Evolutionary conservation across 129 eudicot species (phyloP).

Genomic region (Chrysanthemum makinoi): DNA sequence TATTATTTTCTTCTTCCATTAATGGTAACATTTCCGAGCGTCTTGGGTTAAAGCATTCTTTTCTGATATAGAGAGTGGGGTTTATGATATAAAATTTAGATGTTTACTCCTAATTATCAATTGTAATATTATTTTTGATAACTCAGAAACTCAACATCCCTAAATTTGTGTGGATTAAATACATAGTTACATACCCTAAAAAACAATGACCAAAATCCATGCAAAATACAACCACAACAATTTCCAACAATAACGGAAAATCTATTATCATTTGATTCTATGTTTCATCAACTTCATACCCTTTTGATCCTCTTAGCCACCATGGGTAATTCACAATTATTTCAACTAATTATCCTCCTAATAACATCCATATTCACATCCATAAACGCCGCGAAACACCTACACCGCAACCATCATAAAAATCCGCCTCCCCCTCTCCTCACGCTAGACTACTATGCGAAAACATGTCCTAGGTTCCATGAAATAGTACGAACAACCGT

Average conservation of each 20-base stretch:
- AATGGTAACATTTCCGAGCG: too few relatives aligned
- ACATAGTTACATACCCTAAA: not conserved
- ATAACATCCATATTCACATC: slow-evolving; percentile 28
- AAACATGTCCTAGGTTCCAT: slow-evolving; percentile 45
- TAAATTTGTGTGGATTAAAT: slow-evolving; percentile 9
- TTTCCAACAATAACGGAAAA: slow-evolving; percentile 20
- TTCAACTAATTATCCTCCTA: slow-evolving; percentile 19
- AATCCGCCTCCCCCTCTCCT: slow-evolving; percentile 27
- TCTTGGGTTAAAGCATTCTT: too few relatives aligned
- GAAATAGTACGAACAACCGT: slow-evolving; percentile 32
- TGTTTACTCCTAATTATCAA: too few relatives aligned
- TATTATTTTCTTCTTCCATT: too few relatives aligned
- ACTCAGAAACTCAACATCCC: not conserved
- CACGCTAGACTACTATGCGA: slow-evolving; percentile 39
- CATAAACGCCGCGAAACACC: slow-evolving; percentile 16
- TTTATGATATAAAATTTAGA: too few relatives aligned
- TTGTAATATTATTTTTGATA: not conserved
- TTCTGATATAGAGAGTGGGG: too few relatives aligned
- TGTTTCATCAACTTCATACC: slow-evolving; percentile 24
- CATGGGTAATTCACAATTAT: slow-evolving; percentile 40
- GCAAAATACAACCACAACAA: not conserved
- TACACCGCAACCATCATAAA: too few relatives aligned
- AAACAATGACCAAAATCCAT: slow-evolving; percentile 8
- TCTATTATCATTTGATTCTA: slow-evolving; percentile 13
- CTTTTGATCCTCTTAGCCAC: slow-evolving; percentile 15